Evolutionary conservation across 306 rosid genomes (phyloP), one percentile per base, ranked within the genome.

Genomic region (Carpinus viminea): DNA sequence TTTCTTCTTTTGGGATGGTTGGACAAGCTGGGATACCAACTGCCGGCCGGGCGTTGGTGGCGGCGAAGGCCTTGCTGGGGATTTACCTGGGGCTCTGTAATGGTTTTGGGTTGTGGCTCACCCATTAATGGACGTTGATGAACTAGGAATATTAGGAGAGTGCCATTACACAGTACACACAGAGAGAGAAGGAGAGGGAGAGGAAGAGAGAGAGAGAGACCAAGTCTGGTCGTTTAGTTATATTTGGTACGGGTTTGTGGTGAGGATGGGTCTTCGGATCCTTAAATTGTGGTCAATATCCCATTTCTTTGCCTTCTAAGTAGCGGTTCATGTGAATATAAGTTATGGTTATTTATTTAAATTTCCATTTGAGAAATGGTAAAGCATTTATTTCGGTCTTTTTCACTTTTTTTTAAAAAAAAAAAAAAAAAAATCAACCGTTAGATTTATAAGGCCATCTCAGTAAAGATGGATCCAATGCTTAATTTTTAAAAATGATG

Each of bases 121-220:
- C 83, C 97, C 97, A 92, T 92, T 52, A 89, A 73, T 79, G 72
- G 83, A 46, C 28, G 75, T 75, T 71, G 38, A 60, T 31, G 80
- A 80, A 84, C 77, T 6, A 79, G 56, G 74, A 76, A 31, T 31
- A 31, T 31, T 31, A 2, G 34, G 34, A 57, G 64, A 57, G 64
- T 57, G 64, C 64, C 28, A n/a, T 5, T 7, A 55, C 26, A n/a
- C 64, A 70, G 83, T 7, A 55, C 26, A n/a, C 64, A 70, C 81
- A 69, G 70, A 66, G 56, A 71, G 70, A 31, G 45, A 13, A 78
- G 55, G 80, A 38, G 72, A 66, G 74, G 54, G 76, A 65, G 50
- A 68, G 70, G 18, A 56, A 8, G 79, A 47, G 72, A 74, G 74
- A 74, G 74, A 57, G 70, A 66, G 69, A 61, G 17, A 65, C 18